Conservation (phyloP, 179 eudicot genomes). For the Carnegiea gigantea region DNA sequence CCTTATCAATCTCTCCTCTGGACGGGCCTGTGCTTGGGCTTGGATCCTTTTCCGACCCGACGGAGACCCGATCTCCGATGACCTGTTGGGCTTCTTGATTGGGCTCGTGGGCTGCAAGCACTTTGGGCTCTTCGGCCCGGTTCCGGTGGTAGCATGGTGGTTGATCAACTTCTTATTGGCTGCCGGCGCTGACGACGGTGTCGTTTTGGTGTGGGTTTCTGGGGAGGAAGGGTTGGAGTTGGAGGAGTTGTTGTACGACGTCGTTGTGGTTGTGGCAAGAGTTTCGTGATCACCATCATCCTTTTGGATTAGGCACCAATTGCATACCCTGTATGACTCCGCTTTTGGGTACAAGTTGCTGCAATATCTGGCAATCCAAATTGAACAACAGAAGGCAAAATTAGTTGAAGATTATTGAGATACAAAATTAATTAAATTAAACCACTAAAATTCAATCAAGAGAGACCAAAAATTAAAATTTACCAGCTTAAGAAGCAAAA, state of each 20-base stretch:
- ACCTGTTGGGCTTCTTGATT: constrained; percentile 8
- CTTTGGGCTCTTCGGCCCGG: constrained; percentile 24
- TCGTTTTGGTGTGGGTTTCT: constrained; percentile 7
- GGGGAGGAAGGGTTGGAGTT: constrained; percentile 30
- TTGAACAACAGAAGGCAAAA: neutral
- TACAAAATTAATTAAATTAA: neutral
- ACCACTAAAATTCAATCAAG: constrained; percentile 8
- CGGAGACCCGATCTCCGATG: neutral
- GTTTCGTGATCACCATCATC: constrained; percentile 7
- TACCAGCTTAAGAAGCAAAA: no score
- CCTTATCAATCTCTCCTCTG: neutral
- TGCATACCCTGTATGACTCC: constrained; percentile 65
- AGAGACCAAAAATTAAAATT: neutral
- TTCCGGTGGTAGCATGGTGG: constrained; percentile 7
- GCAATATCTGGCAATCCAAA: constrained; percentile 54
- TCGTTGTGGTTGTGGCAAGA: constrained; percentile 18
- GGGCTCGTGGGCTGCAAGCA: constrained; percentile 15
- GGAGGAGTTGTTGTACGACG: constrained; percentile 15
- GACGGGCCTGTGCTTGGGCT: constrained; percentile 16
- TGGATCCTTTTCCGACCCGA: constrained; percentile 13
- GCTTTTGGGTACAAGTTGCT: constrained; percentile 80
- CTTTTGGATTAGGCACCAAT: constrained; percentile 70
- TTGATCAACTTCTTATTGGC: constrained; percentile 16
- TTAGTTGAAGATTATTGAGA: neutral
- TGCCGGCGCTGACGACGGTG: neutral